Evolutionary conservation across 345 rosid genomes (phyloP), one percentile per base, ranked within the genome.

Genomic region (Pugionium dolabratum): DNA sequence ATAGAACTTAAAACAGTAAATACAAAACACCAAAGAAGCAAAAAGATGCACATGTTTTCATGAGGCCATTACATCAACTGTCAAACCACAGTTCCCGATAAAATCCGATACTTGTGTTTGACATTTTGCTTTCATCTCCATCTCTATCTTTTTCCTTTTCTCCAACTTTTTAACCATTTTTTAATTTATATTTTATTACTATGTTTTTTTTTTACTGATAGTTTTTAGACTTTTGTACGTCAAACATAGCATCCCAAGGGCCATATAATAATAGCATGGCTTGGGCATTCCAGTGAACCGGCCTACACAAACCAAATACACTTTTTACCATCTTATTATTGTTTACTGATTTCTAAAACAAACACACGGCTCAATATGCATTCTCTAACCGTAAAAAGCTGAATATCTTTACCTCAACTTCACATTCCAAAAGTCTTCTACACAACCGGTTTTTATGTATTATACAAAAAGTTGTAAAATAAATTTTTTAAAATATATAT

Each of bases 21-120:
- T 50, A 71, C 51, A 39, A 55, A 70, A 46, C 18, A 34, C 52
- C n/a, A 76, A 70, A 46, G 47, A 51, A 42, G 72, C 10, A 74
- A 59, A 70, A 49, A 47, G 63, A 39, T 42, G 64, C 47, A 59
- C 73, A 67, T 57, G 74, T 60, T 40, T 30, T 54, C 78, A 79
- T 73, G 64, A 57, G 59, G 31, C 73, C 78, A 67, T 48, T 62
- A 61, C 73, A 65, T 59, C 37, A 59, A 67, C 75, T 78, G 81
- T 79, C 81, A 77, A 76, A 66, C 75, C 62, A 78, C 86, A 70
- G 68, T 78, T 82, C 89, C 85, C 83, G 1, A 74, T 61, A 67
- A 78, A 73, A 77, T 80, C 78, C 57, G 80, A 83, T 72, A 83
- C 69, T 85, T 76, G 90, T 69, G 86, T 84, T 85, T 85, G 91